phyloP scores from a whole-genome alignment of 352 stramenopile species.

The Phytopythium mirpurense region DNA sequence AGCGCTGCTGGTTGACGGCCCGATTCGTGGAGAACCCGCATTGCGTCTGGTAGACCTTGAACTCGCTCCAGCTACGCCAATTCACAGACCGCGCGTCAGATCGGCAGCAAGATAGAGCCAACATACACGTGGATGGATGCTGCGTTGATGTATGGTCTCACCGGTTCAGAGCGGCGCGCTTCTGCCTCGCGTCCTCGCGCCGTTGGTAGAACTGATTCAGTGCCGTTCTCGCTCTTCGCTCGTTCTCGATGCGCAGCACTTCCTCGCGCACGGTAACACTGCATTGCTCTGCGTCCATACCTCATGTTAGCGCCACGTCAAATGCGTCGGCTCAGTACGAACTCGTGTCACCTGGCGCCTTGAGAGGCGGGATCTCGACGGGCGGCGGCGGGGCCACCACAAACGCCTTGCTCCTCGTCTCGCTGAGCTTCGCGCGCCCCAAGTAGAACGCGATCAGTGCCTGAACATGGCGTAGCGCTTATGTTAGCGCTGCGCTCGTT shows the following conservation, averaged over 20 bases:
- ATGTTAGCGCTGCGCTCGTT: too few relatives aligned
- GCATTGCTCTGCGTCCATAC: constrained; percentile 9
- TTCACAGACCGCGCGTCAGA: too few relatives aligned
- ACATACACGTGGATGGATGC: too few relatives aligned
- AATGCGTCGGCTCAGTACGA: not conserved
- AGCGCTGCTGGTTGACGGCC: constrained; percentile 4
- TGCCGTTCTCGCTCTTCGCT: constrained; percentile 8
- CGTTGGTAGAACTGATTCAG: constrained; percentile 21
- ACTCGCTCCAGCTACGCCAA: constrained; percentile 9
- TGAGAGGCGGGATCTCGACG: constrained; percentile 20
- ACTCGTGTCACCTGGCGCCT: constrained; percentile 13
- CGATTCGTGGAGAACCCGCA: constrained; percentile 9
- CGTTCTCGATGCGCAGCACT: constrained; percentile 14
- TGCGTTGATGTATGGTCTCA: not conserved
- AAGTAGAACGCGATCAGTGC: constrained; percentile 53
- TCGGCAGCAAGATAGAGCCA: too few relatives aligned
- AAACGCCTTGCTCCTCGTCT: constrained; percentile 39
- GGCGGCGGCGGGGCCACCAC: constrained; percentile 11
- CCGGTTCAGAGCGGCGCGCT: constrained; percentile 19
- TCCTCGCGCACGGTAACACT: constrained; percentile 12
- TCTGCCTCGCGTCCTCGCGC: constrained; percentile 12
- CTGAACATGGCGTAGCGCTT: constrained; percentile 7
- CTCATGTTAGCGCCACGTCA: not conserved
- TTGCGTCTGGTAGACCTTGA: constrained; percentile 16
- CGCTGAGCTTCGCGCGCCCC: constrained; percentile 37